Conservation (phyloP, 768 basidiomycete genomes). For the Trametes sanguinea region DNA sequence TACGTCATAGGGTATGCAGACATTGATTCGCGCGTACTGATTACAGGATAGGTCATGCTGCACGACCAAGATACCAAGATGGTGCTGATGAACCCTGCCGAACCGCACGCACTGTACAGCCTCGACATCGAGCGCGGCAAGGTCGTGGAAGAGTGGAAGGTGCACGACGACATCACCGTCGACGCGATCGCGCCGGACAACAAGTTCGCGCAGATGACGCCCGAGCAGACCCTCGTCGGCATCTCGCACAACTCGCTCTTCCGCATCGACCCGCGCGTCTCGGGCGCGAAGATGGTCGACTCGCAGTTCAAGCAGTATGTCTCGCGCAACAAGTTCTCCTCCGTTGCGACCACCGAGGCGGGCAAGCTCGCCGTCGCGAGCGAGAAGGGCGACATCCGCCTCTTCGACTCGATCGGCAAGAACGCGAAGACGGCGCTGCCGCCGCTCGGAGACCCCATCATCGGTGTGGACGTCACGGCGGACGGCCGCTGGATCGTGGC, state of each 20-base stretch:
- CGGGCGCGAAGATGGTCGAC: slow-evolving; percentile 91
- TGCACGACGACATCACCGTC: slow-evolving; percentile 87
- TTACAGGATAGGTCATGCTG: slow-evolving; percentile 75
- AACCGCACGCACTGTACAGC: slow-evolving; percentile 80
- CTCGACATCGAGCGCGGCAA: slow-evolving; percentile 95
- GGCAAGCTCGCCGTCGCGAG: slow-evolving; percentile 93
- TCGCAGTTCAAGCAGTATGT: slow-evolving; percentile 95
- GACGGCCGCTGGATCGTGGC: slow-evolving; percentile 95
- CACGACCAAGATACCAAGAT: slow-evolving; percentile 97
- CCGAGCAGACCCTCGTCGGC: slow-evolving; percentile 91
- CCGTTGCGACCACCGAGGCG: slow-evolving; percentile 81
- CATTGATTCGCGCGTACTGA: background rate
- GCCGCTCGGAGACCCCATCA: slow-evolving; percentile 91
- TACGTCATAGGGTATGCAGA: slow-evolving; percentile 36
- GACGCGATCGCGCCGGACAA: slow-evolving; percentile 88
- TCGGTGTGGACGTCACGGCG: slow-evolving; percentile 92
- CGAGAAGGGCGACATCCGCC: slow-evolving; percentile 93
- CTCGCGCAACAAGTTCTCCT: slow-evolving; percentile 93
- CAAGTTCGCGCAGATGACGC: slow-evolving; percentile 94
- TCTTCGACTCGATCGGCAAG: slow-evolving; percentile 96
- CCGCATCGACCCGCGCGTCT: slow-evolving; percentile 95
- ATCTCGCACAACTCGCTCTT: slow-evolving; percentile 93
- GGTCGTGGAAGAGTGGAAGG: slow-evolving; percentile 98
- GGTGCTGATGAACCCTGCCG: slow-evolving; percentile 83
- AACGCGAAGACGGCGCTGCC: slow-evolving; percentile 98